These are phyloP conservation scores for Candida easanensis DNA, from an alignment of 805 yeast genomes.

Conservation along the genomic window DNA sequence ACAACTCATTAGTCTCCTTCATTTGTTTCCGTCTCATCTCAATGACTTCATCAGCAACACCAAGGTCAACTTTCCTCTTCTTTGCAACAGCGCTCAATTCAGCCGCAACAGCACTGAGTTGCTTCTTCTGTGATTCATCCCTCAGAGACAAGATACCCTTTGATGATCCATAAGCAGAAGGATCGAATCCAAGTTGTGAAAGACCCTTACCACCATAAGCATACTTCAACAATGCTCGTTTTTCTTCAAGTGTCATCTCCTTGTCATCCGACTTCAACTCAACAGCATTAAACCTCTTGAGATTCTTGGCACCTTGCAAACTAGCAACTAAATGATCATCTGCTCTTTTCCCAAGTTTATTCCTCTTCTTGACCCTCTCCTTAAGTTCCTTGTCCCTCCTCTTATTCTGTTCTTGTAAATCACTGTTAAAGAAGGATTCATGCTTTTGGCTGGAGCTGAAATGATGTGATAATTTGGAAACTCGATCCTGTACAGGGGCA, in stretches of 20 bases:
- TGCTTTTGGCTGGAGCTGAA: slow-evolving; percentile 43
- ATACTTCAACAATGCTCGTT: slow-evolving; percentile 30
- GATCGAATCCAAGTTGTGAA: slow-evolving; percentile 50
- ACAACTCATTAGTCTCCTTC: slow-evolving; percentile 28
- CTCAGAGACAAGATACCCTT: slow-evolving; percentile 15
- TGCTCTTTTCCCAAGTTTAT: slow-evolving; percentile 1
- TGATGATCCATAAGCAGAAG: slow-evolving; percentile 32
- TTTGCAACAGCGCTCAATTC: slow-evolving; percentile 29
- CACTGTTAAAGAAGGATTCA: slow-evolving; percentile 48
- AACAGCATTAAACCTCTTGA: slow-evolving; percentile 20
- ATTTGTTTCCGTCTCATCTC: slow-evolving; percentile 28
- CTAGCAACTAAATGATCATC: slow-evolving; percentile 5
- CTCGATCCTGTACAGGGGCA: slow-evolving; percentile 25
- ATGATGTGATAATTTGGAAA: slow-evolving; percentile 24
- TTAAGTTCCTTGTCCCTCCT: slow-evolving; percentile 37
- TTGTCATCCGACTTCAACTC: slow-evolving; percentile 2
- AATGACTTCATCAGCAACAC: slow-evolving; percentile 31
- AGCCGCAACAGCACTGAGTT: slow-evolving; percentile 22
- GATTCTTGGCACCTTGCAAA: slow-evolving; percentile 25
- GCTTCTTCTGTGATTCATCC: slow-evolving; percentile 19
- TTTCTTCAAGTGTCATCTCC: slow-evolving; percentile 25
- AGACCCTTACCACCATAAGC: slow-evolving; percentile 41
- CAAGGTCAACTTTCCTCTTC: slow-evolving; percentile 33
- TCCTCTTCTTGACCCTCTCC: slow-evolving; percentile 13
- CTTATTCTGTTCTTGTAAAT: slow-evolving; percentile 32